These are phyloP conservation scores for Leccinellum rugosiceps DNA, from an alignment of 768 basidiomycete genomes.

Conservation along the genomic window DNA sequence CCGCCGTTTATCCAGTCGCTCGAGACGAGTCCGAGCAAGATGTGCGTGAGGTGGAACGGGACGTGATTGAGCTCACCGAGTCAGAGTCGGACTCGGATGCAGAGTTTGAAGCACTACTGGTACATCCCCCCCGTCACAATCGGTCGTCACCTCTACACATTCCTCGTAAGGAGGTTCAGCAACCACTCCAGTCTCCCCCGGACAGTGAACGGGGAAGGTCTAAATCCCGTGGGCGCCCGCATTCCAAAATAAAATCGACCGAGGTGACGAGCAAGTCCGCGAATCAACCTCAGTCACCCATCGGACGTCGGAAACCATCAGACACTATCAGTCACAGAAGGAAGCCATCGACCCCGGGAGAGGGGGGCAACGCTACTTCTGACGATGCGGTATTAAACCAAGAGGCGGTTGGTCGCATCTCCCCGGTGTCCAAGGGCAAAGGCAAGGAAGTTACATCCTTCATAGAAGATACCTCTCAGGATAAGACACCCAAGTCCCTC, in stretches of 20 bases:
- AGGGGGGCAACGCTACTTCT: background rate
- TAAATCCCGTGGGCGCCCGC: constrained; percentile 7
- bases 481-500: constrained; percentile 12
- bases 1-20: constrained; percentile 32
- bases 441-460: constrained; percentile 11
- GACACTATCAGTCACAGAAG: constrained; percentile 6
- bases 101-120: constrained; percentile 29
- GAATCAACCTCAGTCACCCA: constrained; percentile 2
- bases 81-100: constrained; percentile 17
- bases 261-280: constrained; percentile 2
- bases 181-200: constrained; percentile 13
- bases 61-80: constrained; percentile 25
- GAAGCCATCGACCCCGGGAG: background rate
- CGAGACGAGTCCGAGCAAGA: constrained; percentile 18
- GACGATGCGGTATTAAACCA: background rate
- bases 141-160: constrained; percentile 6
- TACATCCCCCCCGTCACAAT: constrained; percentile 19
- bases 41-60: constrained; percentile 12
- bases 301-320: constrained; percentile 10
- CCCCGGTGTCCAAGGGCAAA: constrained; percentile 13
- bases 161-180: constrained; percentile 1
- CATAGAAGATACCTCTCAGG: constrained; percentile 1
- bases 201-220: constrained; percentile 14
- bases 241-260: background rate
- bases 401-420: constrained; percentile 1